Percentiles rank a stretch among this genome's conserved stretches.
These are phyloP conservation scores for Paxillus rubicundulus DNA, from an alignment of 768 basidiomycete genomes.

Conservation along the genomic window DNA sequence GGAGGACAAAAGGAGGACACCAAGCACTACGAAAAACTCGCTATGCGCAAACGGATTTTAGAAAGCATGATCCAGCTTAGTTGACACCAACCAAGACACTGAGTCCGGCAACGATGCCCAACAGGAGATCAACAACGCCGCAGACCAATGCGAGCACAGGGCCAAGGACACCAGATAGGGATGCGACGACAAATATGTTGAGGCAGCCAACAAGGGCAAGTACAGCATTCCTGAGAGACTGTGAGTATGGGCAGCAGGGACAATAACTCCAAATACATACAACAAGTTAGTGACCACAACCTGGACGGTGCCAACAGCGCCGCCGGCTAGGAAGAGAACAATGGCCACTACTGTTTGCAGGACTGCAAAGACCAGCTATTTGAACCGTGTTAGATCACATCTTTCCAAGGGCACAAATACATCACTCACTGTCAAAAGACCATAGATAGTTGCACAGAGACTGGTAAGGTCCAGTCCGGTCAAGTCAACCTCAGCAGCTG, in stretches of 20 bases:
- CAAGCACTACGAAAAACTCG: background rate
- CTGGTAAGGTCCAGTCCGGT: background rate
- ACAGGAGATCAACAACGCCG: background rate
- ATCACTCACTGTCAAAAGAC: slow-evolving; percentile 1
- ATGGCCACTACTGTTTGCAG: background rate
- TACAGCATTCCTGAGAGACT: background rate
- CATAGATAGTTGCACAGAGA: background rate
- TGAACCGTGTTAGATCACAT: background rate
- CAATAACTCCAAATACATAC: background rate
- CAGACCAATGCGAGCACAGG: background rate
- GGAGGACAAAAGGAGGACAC: background rate
- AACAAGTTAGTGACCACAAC: background rate
- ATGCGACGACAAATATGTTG: background rate
- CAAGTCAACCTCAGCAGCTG: background rate
- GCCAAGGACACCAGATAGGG: background rate
- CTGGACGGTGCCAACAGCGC: background rate
- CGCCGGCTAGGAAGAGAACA: background rate
- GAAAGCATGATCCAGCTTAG: background rate
- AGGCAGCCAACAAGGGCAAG: background rate
- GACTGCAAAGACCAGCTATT: background rate
- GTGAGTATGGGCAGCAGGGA: background rate
- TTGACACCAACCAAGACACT: background rate
- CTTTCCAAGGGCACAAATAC: too few relatives aligned
- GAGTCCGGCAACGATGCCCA: background rate
- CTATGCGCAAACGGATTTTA: slow-evolving; percentile 1